A percentile compares a stretch with the other conserved stretches of the same genome.
phyloP scores from a whole-genome alignment of 768 basidiomycete genomes.

The Russula vinacea region DNA sequence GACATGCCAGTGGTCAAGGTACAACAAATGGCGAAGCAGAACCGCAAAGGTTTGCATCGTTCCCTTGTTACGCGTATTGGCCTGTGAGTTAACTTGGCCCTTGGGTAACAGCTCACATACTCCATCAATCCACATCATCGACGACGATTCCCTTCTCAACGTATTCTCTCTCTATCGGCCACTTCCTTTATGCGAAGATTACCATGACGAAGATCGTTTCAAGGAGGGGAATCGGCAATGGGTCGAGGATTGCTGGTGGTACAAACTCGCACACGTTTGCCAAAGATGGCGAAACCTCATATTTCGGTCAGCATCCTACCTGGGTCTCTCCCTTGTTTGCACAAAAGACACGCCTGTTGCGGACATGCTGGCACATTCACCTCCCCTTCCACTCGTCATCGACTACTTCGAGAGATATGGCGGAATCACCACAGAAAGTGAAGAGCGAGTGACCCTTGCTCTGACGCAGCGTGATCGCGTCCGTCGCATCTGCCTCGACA shows the following conservation, averaged over 20 bases:
- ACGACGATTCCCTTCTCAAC: not conserved
- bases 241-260: not conserved
- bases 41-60: not conserved
- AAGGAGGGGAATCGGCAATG: not conserved
- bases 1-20: not conserved
- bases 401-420: not conserved
- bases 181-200: not conserved
- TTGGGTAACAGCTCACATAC: not conserved
- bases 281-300: not conserved
- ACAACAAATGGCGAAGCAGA: not conserved
- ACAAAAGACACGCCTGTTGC: not conserved
- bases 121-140: not conserved
- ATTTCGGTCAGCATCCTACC: not conserved
- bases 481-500: not conserved
- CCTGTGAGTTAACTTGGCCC: not conserved
- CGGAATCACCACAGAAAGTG: not conserved
- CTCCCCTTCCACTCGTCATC: not conserved
- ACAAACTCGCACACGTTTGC: not conserved
- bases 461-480: not conserved
- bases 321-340: not conserved
- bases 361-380: not conserved
- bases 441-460: not conserved
- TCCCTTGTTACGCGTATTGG: not conserved
- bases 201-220: not conserved
- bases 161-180: not conserved